Percentiles rank a stretch among this genome's conserved stretches.
Conservation (phyloP, 2,329 filamentous ascomycete species). For the Kalmusia sp. region DNA sequence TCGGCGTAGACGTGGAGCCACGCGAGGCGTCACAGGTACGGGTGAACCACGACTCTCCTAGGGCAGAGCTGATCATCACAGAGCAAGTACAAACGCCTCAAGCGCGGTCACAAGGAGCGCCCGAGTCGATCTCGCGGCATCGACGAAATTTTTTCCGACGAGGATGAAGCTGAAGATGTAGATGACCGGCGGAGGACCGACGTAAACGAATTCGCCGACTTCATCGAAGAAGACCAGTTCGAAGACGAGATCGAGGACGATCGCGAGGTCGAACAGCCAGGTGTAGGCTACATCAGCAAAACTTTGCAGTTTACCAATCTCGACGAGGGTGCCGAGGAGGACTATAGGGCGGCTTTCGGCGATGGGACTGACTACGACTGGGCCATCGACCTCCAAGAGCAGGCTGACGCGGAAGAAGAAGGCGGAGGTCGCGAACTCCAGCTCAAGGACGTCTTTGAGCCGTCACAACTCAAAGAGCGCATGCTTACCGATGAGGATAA, state of each 20-base stretch:
- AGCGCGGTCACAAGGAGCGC: conserved; percentile 82
- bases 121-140: conserved; percentile 71
- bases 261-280: conserved; percentile 83
- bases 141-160: conserved; percentile 93
- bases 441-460: conserved; percentile 97
- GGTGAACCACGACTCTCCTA: conserved; percentile 3
- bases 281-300: conserved; percentile 71
- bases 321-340: conserved; percentile 90
- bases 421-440: conserved; percentile 85
- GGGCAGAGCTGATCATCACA: conserved; percentile 48
- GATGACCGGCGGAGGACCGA: conserved; percentile 50
- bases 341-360: conserved; percentile 95
- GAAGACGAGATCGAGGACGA: conserved; percentile 83
- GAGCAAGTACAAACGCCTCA: conserved; percentile 95
- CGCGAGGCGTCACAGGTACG: conserved; percentile 73
- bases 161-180: conserved; percentile 76
- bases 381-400: conserved; percentile 87
- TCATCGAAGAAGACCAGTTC: conserved; percentile 93
- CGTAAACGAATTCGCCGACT: conserved; percentile 64
- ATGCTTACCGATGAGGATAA: conserved; percentile 97
- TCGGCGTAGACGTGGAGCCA: conserved; percentile 79
- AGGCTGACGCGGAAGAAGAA: conserved; percentile 78
- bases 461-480: conserved; percentile 90
- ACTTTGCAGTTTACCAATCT: conserved; percentile 83
- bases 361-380: conserved; percentile 96